These are phyloP conservation scores for Lichtheimia ornata DNA, from an alignment of 371 early-diverging fungal genomes.

Conservation along the genomic window DNA sequence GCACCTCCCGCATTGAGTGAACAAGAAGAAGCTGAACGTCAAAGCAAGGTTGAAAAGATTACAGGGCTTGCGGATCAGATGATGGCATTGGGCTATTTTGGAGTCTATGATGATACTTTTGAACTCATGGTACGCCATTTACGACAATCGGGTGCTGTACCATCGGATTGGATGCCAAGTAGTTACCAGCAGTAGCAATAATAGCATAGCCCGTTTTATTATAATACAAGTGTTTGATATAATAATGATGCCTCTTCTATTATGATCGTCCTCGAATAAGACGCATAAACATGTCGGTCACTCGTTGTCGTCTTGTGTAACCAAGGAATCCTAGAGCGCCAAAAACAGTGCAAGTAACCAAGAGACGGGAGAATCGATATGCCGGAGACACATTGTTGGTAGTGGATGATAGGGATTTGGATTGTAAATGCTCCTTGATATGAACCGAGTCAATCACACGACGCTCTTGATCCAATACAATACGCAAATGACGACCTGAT, in stretches of 20 bases:
- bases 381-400: background rate
- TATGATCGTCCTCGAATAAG: background rate
- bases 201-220: too few relatives aligned
- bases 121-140: slow-evolving; percentile 75
- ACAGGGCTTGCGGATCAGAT: slow-evolving; percentile 77
- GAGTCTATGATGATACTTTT: slow-evolving; percentile 76
- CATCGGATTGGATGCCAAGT: slow-evolving; percentile 61
- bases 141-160: slow-evolving; percentile 62
- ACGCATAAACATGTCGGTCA: background rate
- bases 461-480: slow-evolving; percentile 36
- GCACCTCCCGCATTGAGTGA: slow-evolving; percentile 15
- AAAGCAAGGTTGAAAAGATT: slow-evolving; percentile 60
- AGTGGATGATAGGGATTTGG: background rate
- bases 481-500: slow-evolving; percentile 29
- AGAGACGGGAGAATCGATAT: background rate
- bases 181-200: background rate
- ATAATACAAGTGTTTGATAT: too few relatives aligned
- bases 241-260: background rate
- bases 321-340: background rate
- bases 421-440: slow-evolving; percentile 13
- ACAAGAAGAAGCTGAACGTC: slow-evolving; percentile 47
- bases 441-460: slow-evolving; percentile 21
- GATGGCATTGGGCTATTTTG: slow-evolving; percentile 72
- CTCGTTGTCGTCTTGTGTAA: background rate
- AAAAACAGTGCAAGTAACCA: background rate